A percentile compares a stretch with the other conserved stretches of the same genome.
Evolutionary conservation across 257 asterid species (phyloP).

Genomic region (Solanum pinnatisectum): DNA sequence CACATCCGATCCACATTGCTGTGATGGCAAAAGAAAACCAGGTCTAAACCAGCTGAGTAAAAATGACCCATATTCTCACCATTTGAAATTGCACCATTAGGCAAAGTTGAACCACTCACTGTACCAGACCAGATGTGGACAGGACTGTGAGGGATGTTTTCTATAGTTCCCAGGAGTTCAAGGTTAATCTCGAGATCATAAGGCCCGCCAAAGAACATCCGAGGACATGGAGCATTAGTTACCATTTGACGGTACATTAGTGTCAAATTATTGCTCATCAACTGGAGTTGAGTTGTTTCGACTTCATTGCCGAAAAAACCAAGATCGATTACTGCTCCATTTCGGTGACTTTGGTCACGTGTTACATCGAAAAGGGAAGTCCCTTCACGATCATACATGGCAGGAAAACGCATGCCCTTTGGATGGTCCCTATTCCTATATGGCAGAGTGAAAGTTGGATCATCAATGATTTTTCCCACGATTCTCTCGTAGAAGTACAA

Average conservation of each 20-base stretch:
- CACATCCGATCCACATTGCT: conserved; percentile 4
- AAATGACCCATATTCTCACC: conserved; percentile 4
- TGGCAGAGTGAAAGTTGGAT: conserved; percentile 7
- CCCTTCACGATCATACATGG: neutral
- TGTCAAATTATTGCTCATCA: neutral
- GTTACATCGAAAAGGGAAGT: conserved; percentile 6
- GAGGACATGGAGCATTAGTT: neutral
- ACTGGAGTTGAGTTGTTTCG: neutral
- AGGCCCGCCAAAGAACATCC: conserved; percentile 1
- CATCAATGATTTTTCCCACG: neutral
- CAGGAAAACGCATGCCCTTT: conserved; percentile 10
- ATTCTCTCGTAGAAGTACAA: conserved; percentile 12
- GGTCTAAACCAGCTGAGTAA: conserved; percentile 3
- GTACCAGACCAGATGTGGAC: neutral
- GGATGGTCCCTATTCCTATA: neutral
- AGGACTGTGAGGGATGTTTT: neutral
- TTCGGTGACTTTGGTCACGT: neutral
- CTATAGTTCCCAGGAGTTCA: neutral
- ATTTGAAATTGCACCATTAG: neutral
- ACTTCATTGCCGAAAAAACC: neutral
- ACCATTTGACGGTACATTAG: conserved; percentile 12
- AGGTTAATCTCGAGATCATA: neutral
- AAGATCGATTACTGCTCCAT: neutral
- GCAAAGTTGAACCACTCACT: neutral
- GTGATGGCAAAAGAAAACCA: conserved; percentile 9